A percentile compares a stretch with the other conserved stretches of the same genome.
Conservation (phyloP, 257 asterid genomes). For the Osmanthus fragrans region DNA sequence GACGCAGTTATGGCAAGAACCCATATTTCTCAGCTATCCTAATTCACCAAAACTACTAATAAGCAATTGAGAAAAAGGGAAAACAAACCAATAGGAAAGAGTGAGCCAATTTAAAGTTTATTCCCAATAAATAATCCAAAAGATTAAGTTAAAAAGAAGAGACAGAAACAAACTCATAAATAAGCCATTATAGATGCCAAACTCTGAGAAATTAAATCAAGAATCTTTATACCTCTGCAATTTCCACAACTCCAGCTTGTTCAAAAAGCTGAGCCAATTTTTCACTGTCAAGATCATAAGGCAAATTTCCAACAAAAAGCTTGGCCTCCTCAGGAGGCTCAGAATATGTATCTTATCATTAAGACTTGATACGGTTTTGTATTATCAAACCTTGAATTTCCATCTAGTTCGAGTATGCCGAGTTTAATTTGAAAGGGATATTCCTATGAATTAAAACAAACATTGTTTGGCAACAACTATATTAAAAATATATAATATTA, state of each 20-base stretch:
- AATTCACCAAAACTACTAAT: background rate
- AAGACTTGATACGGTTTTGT: no score
- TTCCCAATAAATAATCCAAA: background rate
- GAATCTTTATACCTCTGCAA: slow-evolving; percentile 60
- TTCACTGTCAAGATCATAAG: slow-evolving; percentile 66
- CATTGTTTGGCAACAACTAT: no score
- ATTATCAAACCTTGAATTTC: no score
- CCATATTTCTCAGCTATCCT: background rate
- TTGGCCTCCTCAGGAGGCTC: slow-evolving; percentile 84
- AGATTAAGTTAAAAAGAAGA: background rate
- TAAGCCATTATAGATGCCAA: background rate
- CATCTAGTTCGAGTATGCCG: background rate
- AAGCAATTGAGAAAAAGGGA: background rate
- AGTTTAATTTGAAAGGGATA: no score
- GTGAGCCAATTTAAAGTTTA: background rate
- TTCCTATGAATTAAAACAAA: background rate
- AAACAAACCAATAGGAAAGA: background rate
- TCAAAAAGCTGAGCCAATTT: slow-evolving; percentile 67
- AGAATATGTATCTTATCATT: slow-evolving; percentile 20
- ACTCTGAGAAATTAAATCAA: background rate
- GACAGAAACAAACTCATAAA: slow-evolving; percentile 7
- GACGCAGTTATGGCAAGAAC: background rate
- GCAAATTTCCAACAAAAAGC: slow-evolving; percentile 80
- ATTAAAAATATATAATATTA: no score
- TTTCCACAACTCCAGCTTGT: slow-evolving; percentile 81